Evolutionary conservation across 768 basidiomycete genomes (phyloP).

Genomic region (Leccinum incarnatum): DNA sequence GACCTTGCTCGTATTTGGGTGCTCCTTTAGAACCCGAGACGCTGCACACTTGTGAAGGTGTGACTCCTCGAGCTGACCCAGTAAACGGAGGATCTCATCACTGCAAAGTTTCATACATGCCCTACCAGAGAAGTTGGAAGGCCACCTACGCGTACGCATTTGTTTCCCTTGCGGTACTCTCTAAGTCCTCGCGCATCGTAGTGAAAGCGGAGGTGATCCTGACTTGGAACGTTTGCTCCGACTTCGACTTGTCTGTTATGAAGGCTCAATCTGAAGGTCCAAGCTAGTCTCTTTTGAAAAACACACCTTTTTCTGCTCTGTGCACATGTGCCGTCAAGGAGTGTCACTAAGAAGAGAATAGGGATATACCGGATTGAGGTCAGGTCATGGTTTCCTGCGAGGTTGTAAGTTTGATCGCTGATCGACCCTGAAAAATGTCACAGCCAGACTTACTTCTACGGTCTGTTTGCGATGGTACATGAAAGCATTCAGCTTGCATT

Average conservation of each 20-base stretch:
- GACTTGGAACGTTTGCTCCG: constrained; percentile 23
- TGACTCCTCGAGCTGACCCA: constrained; percentile 23
- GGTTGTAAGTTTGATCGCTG: constrained; percentile 1
- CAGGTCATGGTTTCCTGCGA: constrained; percentile 10
- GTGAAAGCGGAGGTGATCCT: constrained; percentile 19
- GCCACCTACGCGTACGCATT: constrained; percentile 26
- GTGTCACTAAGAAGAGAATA: neutral
- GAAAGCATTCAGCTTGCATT: constrained; percentile 3
- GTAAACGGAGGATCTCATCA: constrained; percentile 15
- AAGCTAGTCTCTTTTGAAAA: neutral
- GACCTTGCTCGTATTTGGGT: constrained; percentile 19
- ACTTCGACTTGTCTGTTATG: constrained; percentile 9
- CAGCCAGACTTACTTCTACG: constrained; percentile 11
- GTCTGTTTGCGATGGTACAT: constrained; percentile 7
- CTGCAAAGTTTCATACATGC: constrained; percentile 10
- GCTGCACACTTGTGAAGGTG: constrained; percentile 14
- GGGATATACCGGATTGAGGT: constrained; percentile 14
- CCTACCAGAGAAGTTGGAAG: neutral
- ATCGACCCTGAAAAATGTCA: neutral
- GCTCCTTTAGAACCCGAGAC: constrained; percentile 7
- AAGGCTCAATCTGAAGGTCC: neutral
- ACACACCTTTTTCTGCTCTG: constrained; percentile 16
- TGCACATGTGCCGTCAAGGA: neutral
- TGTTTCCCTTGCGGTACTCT: constrained; percentile 24
- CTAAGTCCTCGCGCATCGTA: constrained; percentile 9